Percentiles rank a stretch among this genome's conserved stretches.
Conservation (phyloP, 495 filamentous ascomycete genomes). For the Aspergillus nidulans region DNA sequence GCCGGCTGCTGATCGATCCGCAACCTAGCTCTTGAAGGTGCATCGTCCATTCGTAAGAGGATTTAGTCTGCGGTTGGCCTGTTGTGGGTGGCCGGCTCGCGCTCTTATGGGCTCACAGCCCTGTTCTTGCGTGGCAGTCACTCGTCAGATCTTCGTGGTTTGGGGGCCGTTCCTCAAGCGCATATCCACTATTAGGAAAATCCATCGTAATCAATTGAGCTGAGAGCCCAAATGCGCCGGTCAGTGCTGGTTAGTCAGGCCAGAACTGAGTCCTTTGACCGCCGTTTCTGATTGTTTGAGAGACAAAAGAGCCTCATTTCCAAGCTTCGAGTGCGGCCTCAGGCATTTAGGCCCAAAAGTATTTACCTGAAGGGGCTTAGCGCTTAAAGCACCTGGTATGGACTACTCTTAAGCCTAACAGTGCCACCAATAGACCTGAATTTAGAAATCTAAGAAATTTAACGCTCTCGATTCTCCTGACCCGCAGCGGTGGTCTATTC, state of each 20-base stretch:
- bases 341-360: too few relatives aligned
- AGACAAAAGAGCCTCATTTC: too few relatives aligned
- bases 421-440: not conserved
- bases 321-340: too few relatives aligned
- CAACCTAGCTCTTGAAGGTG: not conserved
- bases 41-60: not conserved
- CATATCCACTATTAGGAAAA: too few relatives aligned
- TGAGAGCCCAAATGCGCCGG: too few relatives aligned
- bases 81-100: not conserved
- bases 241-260: too few relatives aligned
- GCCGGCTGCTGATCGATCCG: not conserved
- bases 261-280: not conserved
- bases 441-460: not conserved
- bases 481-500: not conserved
- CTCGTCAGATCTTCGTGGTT: not conserved
- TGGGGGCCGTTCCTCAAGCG: slow-evolving; percentile 1
- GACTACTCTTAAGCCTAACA: not conserved
- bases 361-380: not conserved
- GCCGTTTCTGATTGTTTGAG: not conserved
- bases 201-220: too few relatives aligned
- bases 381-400: too few relatives aligned
- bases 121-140: slow-evolving; percentile 5
- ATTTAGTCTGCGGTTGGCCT: not conserved
- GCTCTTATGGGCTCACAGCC: slow-evolving; percentile 5
- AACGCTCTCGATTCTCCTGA: not conserved